Conservation (phyloP, 306 rosid species). For the Heteromeles arbutifolia region DNA sequence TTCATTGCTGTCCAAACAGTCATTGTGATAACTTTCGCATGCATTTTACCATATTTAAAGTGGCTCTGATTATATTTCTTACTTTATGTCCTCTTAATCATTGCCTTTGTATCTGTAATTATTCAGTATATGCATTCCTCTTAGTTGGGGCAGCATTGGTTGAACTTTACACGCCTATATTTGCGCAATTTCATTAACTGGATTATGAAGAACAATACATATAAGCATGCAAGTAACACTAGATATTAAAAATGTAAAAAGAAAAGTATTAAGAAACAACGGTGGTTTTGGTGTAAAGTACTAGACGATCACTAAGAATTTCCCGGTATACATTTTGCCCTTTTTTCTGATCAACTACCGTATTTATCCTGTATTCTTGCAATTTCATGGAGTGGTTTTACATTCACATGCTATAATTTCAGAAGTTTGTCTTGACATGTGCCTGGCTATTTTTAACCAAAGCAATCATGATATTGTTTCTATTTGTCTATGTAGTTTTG, state of each 20-base stretch:
- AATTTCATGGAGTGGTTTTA: background rate
- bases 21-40: background rate
- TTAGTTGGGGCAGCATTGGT: background rate
- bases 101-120: background rate
- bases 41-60: background rate
- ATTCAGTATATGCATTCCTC: background rate
- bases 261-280: background rate
- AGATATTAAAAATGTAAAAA: background rate
- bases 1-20: background rate
- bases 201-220: background rate
- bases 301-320: background rate
- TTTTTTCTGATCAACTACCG: background rate
- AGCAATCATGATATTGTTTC: slow-evolving; percentile 12
- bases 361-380: background rate
- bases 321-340: background rate
- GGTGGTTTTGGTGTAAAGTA: background rate
- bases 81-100: background rate
- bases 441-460: background rate
- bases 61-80: background rate
- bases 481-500: slow-evolving; percentile 47
- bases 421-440: background rate
- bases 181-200: background rate
- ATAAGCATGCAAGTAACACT: background rate
- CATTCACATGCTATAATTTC: background rate
- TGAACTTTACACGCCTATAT: background rate